Conservation (phyloP, 2,329 filamentous ascomycete genomes). For the Apiospora sp. region DNA sequence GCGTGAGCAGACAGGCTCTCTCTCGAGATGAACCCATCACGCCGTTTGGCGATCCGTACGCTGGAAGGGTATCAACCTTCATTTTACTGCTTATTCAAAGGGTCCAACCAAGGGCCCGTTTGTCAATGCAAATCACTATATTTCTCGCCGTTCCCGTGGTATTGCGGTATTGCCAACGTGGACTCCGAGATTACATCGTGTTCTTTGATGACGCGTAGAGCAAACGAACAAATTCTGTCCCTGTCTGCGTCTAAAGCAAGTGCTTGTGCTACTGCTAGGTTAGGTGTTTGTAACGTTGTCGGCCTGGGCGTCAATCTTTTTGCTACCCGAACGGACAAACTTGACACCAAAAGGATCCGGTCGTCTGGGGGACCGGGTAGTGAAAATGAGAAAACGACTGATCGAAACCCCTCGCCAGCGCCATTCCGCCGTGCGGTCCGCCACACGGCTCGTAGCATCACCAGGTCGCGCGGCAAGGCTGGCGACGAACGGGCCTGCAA, state of each 20-base stretch:
- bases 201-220: conserved; percentile 14
- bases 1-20: not conserved
- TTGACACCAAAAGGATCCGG: conserved; percentile 9
- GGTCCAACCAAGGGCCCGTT: not conserved
- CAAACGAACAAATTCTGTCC: conserved; percentile 9
- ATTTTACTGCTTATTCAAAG: not conserved
- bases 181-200: conserved; percentile 7
- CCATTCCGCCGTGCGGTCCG: not conserved
- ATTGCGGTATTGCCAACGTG: not conserved
- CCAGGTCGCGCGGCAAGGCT: conserved; percentile 17
- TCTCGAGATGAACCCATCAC: not conserved
- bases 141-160: not conserved
- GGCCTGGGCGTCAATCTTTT: conserved; percentile 16
- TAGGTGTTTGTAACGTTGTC: conserved; percentile 3
- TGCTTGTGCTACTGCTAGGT: not conserved
- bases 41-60: not conserved
- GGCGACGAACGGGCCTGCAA: conserved; percentile 3
- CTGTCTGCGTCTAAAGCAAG: not conserved
- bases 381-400: conserved; percentile 1
- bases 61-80: not conserved
- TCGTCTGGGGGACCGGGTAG: conserved; percentile 16
- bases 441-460: conserved; percentile 19
- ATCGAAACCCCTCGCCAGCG: not conserved
- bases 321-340: conserved; percentile 11
- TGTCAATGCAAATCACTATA: conserved; percentile 18